phyloP scores from a whole-genome alignment of 352 stramenopile genomes.

The Pythium dissotocum region DNA sequence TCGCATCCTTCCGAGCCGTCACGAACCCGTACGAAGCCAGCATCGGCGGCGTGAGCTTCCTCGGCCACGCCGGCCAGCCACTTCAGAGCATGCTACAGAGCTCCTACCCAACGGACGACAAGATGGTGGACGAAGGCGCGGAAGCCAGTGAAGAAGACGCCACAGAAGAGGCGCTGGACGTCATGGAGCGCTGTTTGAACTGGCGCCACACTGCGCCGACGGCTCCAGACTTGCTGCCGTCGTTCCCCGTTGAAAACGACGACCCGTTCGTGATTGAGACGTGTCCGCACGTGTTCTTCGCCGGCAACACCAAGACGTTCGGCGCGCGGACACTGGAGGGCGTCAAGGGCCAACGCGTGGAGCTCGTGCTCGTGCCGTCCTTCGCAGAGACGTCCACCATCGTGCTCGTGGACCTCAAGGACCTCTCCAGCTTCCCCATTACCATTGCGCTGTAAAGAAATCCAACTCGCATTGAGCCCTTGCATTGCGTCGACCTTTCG shows the following conservation, averaged over 20 bases:
- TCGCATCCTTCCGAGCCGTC: slow-evolving; percentile 79
- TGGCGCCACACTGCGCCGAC: slow-evolving; percentile 93
- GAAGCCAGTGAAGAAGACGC: slow-evolving; percentile 25
- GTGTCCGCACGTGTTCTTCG: slow-evolving; percentile 91
- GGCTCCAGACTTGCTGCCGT: slow-evolving; percentile 89
- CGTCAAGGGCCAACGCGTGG: slow-evolving; percentile 46
- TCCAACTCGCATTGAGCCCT: background rate
- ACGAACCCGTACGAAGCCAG: slow-evolving; percentile 93
- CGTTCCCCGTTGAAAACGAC: slow-evolving; percentile 88
- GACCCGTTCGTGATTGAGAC: slow-evolving; percentile 93
- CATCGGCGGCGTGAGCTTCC: slow-evolving; percentile 61
- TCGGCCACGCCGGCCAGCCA: slow-evolving; percentile 89
- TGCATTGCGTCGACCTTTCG: background rate
- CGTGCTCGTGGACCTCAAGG: slow-evolving; percentile 91
- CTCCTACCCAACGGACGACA: slow-evolving; percentile 36
- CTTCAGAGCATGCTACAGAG: slow-evolving; percentile 84
- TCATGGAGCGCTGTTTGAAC: slow-evolving; percentile 74
- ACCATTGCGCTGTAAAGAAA: slow-evolving; percentile 35
- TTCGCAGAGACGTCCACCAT: slow-evolving; percentile 89
- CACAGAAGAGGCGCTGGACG: slow-evolving; percentile 41
- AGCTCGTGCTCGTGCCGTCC: slow-evolving; percentile 89
- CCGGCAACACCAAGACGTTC: slow-evolving; percentile 90
- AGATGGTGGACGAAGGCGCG: slow-evolving; percentile 33
- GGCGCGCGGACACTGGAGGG: slow-evolving; percentile 69
- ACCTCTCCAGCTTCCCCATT: slow-evolving; percentile 72